Percentiles rank a stretch among this genome's conserved stretches.
phyloP scores from a whole-genome alignment of 352 stramenopile species.

The Blastocystis sp. region DNA sequence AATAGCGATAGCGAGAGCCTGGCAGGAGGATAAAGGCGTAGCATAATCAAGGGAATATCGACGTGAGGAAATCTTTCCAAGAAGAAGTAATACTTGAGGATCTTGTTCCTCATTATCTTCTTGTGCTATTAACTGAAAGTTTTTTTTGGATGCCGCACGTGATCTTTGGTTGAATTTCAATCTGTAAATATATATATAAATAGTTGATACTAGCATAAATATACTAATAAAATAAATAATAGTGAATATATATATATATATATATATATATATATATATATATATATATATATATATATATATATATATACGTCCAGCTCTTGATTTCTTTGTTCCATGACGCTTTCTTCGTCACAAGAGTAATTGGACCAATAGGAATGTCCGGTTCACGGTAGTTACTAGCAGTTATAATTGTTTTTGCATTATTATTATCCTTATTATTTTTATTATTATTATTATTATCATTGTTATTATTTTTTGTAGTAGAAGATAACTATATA shows the following conservation, averaged over 20 bases:
- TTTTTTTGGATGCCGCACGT: slow-evolving; percentile 24
- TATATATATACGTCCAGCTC: slow-evolving; percentile 18
- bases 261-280: too few species aligned
- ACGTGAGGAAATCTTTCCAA: slow-evolving; percentile 15
- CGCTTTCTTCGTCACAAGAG: slow-evolving; percentile 22
- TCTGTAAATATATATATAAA: background rate
- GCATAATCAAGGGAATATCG: slow-evolving; percentile 26
- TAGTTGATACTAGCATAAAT: too few species aligned
- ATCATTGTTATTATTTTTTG: background rate
- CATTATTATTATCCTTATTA: too few species aligned
- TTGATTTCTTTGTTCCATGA: background rate
- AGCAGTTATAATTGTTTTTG: too few species aligned
- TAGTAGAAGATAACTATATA: background rate
- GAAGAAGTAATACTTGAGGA: slow-evolving; percentile 3
- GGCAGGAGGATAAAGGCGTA: slow-evolving; percentile 15
- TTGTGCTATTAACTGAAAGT: slow-evolving; percentile 32
- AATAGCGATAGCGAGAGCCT: slow-evolving; percentile 23
- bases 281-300: background rate
- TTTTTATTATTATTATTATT: background rate
- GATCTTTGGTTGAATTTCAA: slow-evolving; percentile 26
- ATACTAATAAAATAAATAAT: too few species aligned
- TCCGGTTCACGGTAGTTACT: too few species aligned
- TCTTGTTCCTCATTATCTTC: slow-evolving; percentile 9
- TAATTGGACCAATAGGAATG: too few species aligned
- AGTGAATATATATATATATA: too few species aligned